Evolutionary conservation across 2,329 filamentous ascomycete genomes (phyloP).

Genomic region (Neocucurbitaria cava): DNA sequence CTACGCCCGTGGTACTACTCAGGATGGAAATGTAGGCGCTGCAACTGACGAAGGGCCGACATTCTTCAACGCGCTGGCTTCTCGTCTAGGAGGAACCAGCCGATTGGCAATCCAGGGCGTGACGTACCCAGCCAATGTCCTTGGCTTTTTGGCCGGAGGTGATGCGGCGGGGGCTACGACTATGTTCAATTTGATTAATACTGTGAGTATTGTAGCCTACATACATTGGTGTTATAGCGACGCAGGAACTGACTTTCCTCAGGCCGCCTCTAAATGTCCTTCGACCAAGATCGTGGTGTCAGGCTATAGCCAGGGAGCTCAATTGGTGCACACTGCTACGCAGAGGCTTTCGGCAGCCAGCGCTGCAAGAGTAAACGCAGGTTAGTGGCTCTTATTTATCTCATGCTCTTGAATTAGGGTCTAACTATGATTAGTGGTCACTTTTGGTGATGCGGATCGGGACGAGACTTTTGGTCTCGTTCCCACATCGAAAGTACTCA

Average conservation of each 20-base stretch:
- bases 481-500: slow-evolving; percentile 36
- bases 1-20: slow-evolving; percentile 62
- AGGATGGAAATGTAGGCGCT: slow-evolving; percentile 60
- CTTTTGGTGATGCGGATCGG: slow-evolving; percentile 48
- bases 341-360: slow-evolving; percentile 30
- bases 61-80: slow-evolving; percentile 56
- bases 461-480: slow-evolving; percentile 40
- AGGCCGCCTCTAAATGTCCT: slow-evolving; percentile 33
- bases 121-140: slow-evolving; percentile 55
- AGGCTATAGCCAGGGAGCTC: slow-evolving; percentile 49
- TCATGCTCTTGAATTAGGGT: not conserved
- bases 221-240: no score
- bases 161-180: slow-evolving; percentile 52
- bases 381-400: no score
- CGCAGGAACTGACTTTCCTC: not conserved
- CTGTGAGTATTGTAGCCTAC: slow-evolving; percentile 30
- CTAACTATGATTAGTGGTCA: slow-evolving; percentile 30
- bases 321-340: slow-evolving; percentile 56
- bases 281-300: slow-evolving; percentile 39
- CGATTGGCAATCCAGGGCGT: slow-evolving; percentile 63
- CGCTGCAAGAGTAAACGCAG: slow-evolving; percentile 30
- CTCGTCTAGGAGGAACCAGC: slow-evolving; percentile 48
- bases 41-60: slow-evolving; percentile 54
- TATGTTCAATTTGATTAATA: slow-evolving; percentile 50
- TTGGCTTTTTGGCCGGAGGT: slow-evolving; percentile 57